Evolutionary conservation across 352 stramenopile species (phyloP).

Genomic region (Peronospora farinosa): DNA sequence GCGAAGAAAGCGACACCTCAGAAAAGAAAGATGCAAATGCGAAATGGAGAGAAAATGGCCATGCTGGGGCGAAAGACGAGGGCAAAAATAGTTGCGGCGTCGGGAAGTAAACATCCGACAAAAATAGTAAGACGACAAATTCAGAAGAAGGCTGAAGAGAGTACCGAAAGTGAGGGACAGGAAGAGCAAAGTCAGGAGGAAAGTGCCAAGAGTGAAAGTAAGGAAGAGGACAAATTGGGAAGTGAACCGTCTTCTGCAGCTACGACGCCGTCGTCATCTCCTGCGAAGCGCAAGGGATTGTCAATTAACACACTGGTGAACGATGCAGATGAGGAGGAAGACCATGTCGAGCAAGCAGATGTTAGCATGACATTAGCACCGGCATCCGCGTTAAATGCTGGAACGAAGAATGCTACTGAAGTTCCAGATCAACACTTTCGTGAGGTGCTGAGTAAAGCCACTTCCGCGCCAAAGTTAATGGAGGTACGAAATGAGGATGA

Average conservation of each 20-base stretch:
- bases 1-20: slow-evolving; percentile 10
- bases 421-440: slow-evolving; percentile 50
- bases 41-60: slow-evolving; percentile 17
- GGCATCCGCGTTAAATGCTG: slow-evolving; percentile 22
- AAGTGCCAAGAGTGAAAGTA: slow-evolving; percentile 14
- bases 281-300: slow-evolving; percentile 41
- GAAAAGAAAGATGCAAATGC: slow-evolving; percentile 12
- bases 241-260: slow-evolving; percentile 24
- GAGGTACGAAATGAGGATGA: slow-evolving; percentile 24
- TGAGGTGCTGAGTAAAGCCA: slow-evolving; percentile 34
- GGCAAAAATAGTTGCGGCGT: slow-evolving; percentile 10
- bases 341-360: slow-evolving; percentile 17
- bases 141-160: slow-evolving; percentile 26
- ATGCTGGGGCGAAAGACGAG: slow-evolving; percentile 26
- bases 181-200: slow-evolving; percentile 9
- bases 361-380: slow-evolving; percentile 22
- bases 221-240: slow-evolving; percentile 19
- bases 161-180: slow-evolving; percentile 17
- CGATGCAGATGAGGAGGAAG: slow-evolving; percentile 30
- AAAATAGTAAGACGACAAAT: slow-evolving; percentile 21
- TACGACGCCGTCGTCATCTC: slow-evolving; percentile 32
- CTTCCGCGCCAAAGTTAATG: slow-evolving; percentile 43
- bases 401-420: slow-evolving; percentile 16
- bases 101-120: slow-evolving; percentile 1
- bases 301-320: slow-evolving; percentile 60